These are phyloP conservation scores for Eimeria praecox DNA, from an alignment of 169 alveolate species.

Conservation along the genomic window DNA sequence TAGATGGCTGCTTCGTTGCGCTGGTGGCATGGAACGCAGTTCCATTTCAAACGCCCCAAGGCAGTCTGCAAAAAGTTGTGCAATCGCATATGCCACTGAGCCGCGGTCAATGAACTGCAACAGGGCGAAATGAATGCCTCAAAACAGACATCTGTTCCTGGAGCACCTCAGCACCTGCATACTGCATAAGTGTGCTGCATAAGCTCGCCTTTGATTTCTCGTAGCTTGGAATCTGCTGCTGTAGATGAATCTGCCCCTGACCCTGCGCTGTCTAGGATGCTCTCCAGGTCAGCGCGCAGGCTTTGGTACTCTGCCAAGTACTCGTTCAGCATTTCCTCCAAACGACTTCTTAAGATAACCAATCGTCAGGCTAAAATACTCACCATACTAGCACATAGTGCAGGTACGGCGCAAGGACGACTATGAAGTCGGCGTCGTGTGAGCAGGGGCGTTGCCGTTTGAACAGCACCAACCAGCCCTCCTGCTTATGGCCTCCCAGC, in stretches of 20 bases:
- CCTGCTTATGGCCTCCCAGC: conserved; percentile 3
- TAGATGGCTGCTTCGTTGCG: conserved; percentile 41
- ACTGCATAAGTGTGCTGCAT: neutral
- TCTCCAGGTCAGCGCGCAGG: conserved; percentile 71
- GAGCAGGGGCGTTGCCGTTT: neutral
- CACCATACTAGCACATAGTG: conserved; percentile 12
- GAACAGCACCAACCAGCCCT: neutral
- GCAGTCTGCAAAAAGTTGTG: conserved; percentile 19
- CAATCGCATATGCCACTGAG: neutral
- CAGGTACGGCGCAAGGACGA: neutral
- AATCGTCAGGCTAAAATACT: neutral
- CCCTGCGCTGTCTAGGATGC: conserved; percentile 7
- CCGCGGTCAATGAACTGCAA: neutral
- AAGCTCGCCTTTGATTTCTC: conserved; percentile 60
- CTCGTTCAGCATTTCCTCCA: conserved; percentile 52
- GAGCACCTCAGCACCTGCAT: neutral
- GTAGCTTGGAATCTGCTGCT: conserved; percentile 32
- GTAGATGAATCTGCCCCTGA: neutral
- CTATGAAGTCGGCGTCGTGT: neutral
- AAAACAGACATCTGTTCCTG: neutral
- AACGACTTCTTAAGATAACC: neutral
- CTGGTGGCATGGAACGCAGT: conserved; percentile 68
- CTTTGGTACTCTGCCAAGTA: conserved; percentile 71
- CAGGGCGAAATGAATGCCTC: neutral
- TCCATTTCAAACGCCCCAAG: conserved; percentile 74